phyloP scores from a whole-genome alignment of 805 yeast species.

The Nakazawaea ambrosiae region DNA sequence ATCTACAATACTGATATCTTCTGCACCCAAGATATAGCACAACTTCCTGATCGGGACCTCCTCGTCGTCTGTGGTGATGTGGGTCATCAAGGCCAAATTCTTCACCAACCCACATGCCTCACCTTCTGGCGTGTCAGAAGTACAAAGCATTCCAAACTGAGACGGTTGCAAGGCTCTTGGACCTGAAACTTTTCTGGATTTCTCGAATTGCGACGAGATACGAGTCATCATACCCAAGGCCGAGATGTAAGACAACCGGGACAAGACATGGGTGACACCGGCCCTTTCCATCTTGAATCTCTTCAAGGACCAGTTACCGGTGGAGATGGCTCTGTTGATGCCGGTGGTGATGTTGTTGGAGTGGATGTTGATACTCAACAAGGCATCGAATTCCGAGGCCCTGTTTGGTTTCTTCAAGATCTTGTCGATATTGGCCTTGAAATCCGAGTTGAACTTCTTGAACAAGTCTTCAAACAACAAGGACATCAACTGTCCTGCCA shows the following conservation, averaged over 20 bases:
- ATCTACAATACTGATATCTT: constrained; percentile 73
- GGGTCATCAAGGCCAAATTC: constrained; percentile 96
- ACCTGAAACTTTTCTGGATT: constrained; percentile 95
- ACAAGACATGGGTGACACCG: constrained; percentile 95
- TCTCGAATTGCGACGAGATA: constrained; percentile 97
- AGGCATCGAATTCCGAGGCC: constrained; percentile 92
- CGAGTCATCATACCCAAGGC: constrained; percentile 99
- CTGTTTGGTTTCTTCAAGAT: constrained; percentile 89
- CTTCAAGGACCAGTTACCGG: constrained; percentile 98
- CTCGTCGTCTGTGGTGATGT: constrained; percentile 96
- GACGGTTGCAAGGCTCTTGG: constrained; percentile 99
- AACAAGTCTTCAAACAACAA: constrained; percentile 92
- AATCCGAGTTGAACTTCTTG: constrained; percentile 91
- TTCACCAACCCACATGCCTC: constrained; percentile 99
- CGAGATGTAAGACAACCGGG: constrained; percentile 85
- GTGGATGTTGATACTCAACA: constrained; percentile 82
- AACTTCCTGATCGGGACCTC: constrained; percentile 78
- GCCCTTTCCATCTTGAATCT: constrained; percentile 99
- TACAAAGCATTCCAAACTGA: constrained; percentile 98
- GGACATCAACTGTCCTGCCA: constrained; percentile 97
- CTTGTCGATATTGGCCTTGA: constrained; percentile 91
- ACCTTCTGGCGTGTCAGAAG: constrained; percentile 99
- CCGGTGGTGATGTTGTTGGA: constrained; percentile 93
- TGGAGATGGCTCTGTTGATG: constrained; percentile 90
- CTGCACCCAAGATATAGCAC: constrained; percentile 83